Base-by-base conservation (phyloP, 345 rosid genomes). In the Gynandropsis gynandra region DNA sequence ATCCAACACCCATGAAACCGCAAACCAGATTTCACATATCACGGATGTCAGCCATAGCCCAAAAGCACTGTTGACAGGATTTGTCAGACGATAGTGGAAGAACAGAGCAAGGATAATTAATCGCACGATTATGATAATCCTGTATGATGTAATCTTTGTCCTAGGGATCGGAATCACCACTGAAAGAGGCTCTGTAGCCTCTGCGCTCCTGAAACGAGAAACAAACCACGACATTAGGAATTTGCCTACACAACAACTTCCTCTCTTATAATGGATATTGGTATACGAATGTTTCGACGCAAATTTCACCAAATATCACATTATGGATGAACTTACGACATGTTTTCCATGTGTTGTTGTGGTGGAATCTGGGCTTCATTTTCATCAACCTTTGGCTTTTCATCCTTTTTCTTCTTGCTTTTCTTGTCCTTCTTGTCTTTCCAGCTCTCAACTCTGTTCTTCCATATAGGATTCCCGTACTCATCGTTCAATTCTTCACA, bases 11-110 rank as follows among this genome's bases (percentile, higher is more conserved):
- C 98, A 92, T 2, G 95, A 92, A 65, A 79, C 64, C 11, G 98
- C 98, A 69, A 92, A 92, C 98, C 98, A 92, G 33, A 92, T 85
- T 83, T 92, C 98, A 56, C 98, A 92, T 67, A 92, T 87, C 63
- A 92, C 85, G 62, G 98, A 92, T 52, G 96, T 92, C 48, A 92
- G 72, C 98, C 98, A 92, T 27, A 87, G 57, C 33, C 69, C 76
- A 15, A 41, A 75, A 61, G 98, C 98, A 16, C 98, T 92, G 29
- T 92, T 86, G 1, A 92, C 98, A 48, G 98, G 95, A 76, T 92
- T 63, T 6, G 93, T 87, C 17, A 92, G 68, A 59, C 95, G 82
- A 62, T 92, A 87, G 54, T 87, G 84, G 80, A 92, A 92, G 76
- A 92, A 92, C 61, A 87, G 83, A 16, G 85, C 88, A 52, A 92